Evolutionary conservation across 768 basidiomycete species (phyloP).

Genomic region (Clavulina sp.): DNA sequence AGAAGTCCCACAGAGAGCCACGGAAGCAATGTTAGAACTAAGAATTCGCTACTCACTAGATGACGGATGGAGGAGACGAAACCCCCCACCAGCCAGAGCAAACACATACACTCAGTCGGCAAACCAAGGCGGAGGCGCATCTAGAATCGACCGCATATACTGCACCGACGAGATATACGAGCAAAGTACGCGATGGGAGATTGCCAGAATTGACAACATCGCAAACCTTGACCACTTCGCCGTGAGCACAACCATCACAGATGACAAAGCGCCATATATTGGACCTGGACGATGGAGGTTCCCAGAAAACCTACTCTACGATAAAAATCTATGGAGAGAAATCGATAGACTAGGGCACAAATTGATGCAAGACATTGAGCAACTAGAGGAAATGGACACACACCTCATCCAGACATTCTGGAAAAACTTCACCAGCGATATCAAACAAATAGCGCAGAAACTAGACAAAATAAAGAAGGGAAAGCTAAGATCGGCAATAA

Average conservation of each 20-base stretch:
- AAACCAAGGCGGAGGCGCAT: neutral
- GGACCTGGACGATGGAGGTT: neutral
- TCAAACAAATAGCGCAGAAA: neutral
- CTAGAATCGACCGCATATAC: neutral
- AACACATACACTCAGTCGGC: neutral
- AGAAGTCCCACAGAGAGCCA: neutral
- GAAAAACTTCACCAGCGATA: neutral
- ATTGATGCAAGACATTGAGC: no score
- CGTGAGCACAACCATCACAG: neutral
- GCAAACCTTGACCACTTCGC: neutral
- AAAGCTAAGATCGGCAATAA: no score
- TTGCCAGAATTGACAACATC: neutral
- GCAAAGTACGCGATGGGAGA: neutral
- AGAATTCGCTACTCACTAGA: neutral
- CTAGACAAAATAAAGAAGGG: no score
- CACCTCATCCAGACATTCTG: neutral
- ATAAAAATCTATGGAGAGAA: neutral
- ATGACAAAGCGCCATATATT: neutral
- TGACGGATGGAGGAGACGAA: neutral
- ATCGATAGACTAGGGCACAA: neutral
- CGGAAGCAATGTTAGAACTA: neutral
- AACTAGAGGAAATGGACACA: no score
- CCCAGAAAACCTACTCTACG: neutral
- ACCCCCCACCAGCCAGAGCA: neutral
- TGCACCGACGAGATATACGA: neutral